phyloP scores from a whole-genome alignment of 139 green algal species.

The Cymbomonas tetramitiformis region DNA sequence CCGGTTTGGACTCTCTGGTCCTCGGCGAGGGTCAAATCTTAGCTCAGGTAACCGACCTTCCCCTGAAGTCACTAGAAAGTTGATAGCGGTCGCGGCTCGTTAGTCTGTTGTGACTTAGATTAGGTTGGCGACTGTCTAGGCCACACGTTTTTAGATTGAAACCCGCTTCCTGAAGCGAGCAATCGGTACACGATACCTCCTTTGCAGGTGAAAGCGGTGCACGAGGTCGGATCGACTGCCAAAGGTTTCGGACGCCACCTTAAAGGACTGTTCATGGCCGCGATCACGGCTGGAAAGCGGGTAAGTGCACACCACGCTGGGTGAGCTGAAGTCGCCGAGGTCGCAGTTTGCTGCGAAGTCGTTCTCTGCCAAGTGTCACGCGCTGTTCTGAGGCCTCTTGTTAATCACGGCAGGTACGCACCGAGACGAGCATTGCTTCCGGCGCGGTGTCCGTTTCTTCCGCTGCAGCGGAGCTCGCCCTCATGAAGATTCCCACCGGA shows the following conservation, averaged over 20 bases:
- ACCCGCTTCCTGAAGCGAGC: neutral
- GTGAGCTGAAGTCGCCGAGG: no score
- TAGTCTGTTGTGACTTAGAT: neutral
- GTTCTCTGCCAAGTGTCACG: no score
- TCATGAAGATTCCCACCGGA: constrained; percentile 87
- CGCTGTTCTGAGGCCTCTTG: no score
- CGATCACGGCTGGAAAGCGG: constrained; percentile 81
- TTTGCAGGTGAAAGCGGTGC: constrained; percentile 13
- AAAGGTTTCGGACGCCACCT: constrained; percentile 88
- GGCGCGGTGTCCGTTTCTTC: constrained; percentile 85
- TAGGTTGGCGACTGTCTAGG: constrained; percentile 17
- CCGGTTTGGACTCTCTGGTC: constrained; percentile 89
- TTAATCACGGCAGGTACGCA: constrained; percentile 78
- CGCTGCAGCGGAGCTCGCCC: constrained; percentile 87
- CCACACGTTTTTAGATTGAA: neutral
- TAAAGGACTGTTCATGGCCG: constrained; percentile 93
- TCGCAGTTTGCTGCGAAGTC: no score
- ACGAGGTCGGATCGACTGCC: constrained; percentile 69
- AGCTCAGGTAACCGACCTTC: no score
- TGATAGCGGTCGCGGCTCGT: neutral
- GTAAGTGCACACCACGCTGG: no score
- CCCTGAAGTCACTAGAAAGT: constrained; percentile 67
- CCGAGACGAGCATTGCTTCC: constrained; percentile 81
- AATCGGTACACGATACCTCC: constrained; percentile 52
- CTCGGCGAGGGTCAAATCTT: constrained; percentile 98